Base-by-base conservation (phyloP, 805 yeast species). In the Kluyveromyces aestuarii region DNA sequence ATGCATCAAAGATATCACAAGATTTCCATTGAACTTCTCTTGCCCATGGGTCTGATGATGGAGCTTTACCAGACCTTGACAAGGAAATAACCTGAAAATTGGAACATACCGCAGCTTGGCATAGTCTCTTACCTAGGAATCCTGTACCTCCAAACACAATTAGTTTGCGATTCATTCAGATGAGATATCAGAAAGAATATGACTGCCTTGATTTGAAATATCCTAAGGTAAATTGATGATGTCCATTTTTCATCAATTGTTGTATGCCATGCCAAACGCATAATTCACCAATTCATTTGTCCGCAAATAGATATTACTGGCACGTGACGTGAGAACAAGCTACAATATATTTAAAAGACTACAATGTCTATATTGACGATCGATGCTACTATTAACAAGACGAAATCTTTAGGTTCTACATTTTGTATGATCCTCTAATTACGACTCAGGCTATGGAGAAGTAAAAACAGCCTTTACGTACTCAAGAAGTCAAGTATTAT, bases 131-230 rank as follows among this genome's bases (percentile, higher is more conserved):
- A 11, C 96, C 89, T 50, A 90, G 64, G 60, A 87, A 87, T 8
- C 97, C 97, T 55, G 79, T 80, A 0, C 97, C 96, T 16, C 98
- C 98, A 58, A 89, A 79, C 0, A 89, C 87, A 3, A 87, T 79
- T 2, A 78, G 53, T 42, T 67, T 72, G 16, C 45, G 45, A 33
- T 18, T 33, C 45, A 43, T 43, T 30, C 4, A 30, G 14, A 13
- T 30, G 14, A 30, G 8, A 30, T 11, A 11, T 30, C 2, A 30
- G 11, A 30, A 30, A 11, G 11, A 7, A 21, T 21, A 21, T 6
- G 25, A 21, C 6, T 21, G 25, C 25, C 25, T 21, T 21, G 25
- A n/a, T 21, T 21, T 21, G 25, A 21, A 4, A 21, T 21, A 6
- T 21, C 25, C 6, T 21, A 21, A 21, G 25, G 6, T n/a, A n/a